Percentiles rank a stretch among this genome's conserved stretches.
phyloP scores from a whole-genome alignment of 2,329 filamentous ascomycete species.

The Neonectria punicea region DNA sequence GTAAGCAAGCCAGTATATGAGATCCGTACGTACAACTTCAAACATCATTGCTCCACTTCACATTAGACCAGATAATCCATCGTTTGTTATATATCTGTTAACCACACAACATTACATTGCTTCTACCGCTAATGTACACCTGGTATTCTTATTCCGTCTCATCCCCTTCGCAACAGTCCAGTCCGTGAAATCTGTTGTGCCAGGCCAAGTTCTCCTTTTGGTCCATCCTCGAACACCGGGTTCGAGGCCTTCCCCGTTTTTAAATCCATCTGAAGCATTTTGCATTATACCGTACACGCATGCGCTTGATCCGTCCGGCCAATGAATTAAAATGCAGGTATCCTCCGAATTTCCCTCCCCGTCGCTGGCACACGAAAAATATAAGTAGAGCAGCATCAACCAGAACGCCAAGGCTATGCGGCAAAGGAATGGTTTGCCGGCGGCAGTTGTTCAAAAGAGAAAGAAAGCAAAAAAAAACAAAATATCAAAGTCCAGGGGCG shows the following conservation, averaged over 20 bases:
- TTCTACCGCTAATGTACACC: conserved; percentile 40
- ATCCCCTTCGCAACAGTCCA: conserved; percentile 12
- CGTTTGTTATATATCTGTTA: not conserved
- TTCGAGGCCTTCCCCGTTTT: conserved; percentile 25
- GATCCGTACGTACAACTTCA: not conserved
- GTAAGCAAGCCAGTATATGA: no score
- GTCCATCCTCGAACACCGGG: conserved; percentile 25
- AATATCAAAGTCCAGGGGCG: conserved; percentile 17
- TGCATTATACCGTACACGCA: conserved; percentile 31
- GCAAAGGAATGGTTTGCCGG: conserved; percentile 39
- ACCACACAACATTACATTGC: conserved; percentile 36
- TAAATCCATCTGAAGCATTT: conserved; percentile 28
- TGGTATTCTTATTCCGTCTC: conserved; percentile 18
- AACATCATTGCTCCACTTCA: not conserved
- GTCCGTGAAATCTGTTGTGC: conserved; percentile 8
- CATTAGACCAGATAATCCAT: not conserved
- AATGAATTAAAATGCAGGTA: conserved; percentile 35
- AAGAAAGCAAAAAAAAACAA: conserved; percentile 12
- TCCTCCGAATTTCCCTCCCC: conserved; percentile 27
- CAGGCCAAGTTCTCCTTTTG: conserved; percentile 5
- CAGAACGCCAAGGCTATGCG: conserved; percentile 44
- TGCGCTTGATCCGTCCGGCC: conserved; percentile 23
- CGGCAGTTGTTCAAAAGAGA: conserved; percentile 29
- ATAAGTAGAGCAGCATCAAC: conserved; percentile 20
- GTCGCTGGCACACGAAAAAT: conserved; percentile 29